Percentiles rank a stretch among this genome's conserved stretches.
Conservation (phyloP, 1,139 yeast species). For the Taiozyma onychis region DNA sequence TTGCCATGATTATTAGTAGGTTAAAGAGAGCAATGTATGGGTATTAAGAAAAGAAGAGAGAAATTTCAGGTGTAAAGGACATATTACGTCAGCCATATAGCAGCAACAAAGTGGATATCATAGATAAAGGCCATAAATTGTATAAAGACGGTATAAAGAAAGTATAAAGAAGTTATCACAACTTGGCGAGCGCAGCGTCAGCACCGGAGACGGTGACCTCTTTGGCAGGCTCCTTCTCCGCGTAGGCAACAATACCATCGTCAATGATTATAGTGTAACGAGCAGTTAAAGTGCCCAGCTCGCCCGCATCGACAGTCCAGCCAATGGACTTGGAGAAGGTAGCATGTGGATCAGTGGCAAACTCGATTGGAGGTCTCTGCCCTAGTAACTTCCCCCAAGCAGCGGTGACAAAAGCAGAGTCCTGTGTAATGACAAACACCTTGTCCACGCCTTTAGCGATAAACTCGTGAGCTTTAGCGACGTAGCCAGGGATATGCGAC, state of each 20-base stretch:
- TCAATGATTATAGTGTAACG: slow-evolving; percentile 71
- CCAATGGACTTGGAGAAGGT: slow-evolving; percentile 59
- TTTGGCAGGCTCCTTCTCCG: slow-evolving; percentile 57
- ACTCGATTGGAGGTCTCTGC: slow-evolving; percentile 43
- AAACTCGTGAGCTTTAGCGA: slow-evolving; percentile 45
- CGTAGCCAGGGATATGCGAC: slow-evolving; percentile 72
- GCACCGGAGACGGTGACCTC: slow-evolving; percentile 63
- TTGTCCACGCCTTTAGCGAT: slow-evolving; percentile 67
- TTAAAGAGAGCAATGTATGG: too few species aligned
- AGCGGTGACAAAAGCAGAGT: slow-evolving; percentile 73
- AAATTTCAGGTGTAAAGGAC: too few species aligned
- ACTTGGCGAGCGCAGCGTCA: slow-evolving; percentile 43
- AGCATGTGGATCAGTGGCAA: slow-evolving; percentile 71
- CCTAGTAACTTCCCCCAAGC: slow-evolving; percentile 78
- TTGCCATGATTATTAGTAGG: background rate
- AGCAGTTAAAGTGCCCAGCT: slow-evolving; percentile 56
- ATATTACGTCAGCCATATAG: too few species aligned
- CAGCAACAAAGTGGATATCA: too few species aligned
- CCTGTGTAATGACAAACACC: slow-evolving; percentile 67
- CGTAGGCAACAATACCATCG: slow-evolving; percentile 57
- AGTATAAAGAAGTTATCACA: slow-evolving; percentile 6
- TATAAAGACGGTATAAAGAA: too few species aligned
- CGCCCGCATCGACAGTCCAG: slow-evolving; percentile 47
- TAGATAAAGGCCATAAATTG: too few species aligned
- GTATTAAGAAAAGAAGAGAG: too few species aligned